Evolutionary conservation across 495 filamentous ascomycete genomes (phyloP).

Genomic region (Penicillium chermesinum): DNA sequence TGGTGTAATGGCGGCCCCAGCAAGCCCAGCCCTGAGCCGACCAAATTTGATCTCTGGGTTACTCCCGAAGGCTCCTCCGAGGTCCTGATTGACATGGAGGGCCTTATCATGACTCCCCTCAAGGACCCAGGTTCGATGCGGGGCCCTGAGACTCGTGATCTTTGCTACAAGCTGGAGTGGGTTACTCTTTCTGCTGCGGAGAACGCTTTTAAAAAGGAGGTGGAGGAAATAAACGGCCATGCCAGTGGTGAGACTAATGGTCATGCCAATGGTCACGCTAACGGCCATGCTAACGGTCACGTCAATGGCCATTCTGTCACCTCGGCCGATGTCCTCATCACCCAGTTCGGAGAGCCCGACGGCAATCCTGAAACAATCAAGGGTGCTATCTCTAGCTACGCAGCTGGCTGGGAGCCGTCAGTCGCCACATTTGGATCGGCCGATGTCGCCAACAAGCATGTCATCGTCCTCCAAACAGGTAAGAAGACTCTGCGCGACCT

Average conservation of each 20-base stretch:
- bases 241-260: constrained; percentile 1
- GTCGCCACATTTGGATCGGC: constrained; percentile 6
- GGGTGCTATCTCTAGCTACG: constrained; percentile 1
- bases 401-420: constrained; percentile 11
- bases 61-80: constrained; percentile 17
- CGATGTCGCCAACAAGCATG: constrained; percentile 11
- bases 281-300: constrained; percentile 2
- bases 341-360: constrained; percentile 13
- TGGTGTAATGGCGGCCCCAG: constrained; percentile 30
- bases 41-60: constrained; percentile 32
- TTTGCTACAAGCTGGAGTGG: constrained; percentile 37
- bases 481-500: constrained; percentile 18
- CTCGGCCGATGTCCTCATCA: constrained; percentile 12
- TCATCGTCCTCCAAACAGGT: constrained; percentile 20
- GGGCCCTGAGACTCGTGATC: constrained; percentile 10
- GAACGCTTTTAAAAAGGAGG: neutral
- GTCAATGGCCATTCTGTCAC: constrained; percentile 9
- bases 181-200: constrained; percentile 15
- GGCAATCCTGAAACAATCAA: constrained; percentile 12
- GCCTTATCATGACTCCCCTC: constrained; percentile 32
- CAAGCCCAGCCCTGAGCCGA: constrained; percentile 21
- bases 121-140: constrained; percentile 13
- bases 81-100: constrained; percentile 27
- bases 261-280: constrained; percentile 2
- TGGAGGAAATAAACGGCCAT: neutral